Evolutionary conservation across 768 basidiomycete genomes (phyloP).

Genomic region (Phylloporus scabripes): DNA sequence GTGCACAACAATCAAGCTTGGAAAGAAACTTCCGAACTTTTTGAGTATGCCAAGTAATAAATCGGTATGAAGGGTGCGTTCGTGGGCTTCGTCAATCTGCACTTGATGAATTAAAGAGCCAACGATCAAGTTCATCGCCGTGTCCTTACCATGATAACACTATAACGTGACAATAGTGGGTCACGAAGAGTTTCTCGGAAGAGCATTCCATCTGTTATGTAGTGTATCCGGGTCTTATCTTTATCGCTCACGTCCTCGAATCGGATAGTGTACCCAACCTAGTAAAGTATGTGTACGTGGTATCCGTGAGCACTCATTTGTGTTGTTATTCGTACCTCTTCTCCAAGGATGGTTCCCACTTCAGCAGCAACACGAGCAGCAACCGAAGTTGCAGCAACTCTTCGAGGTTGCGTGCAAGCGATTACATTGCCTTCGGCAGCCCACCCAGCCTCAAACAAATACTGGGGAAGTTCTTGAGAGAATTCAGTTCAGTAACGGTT

Average conservation of each 20-base stretch:
- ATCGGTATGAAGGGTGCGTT: slow-evolving; percentile 94
- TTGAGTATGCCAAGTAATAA: slow-evolving; percentile 86
- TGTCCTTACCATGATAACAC: slow-evolving; percentile 82
- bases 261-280: slow-evolving; percentile 97
- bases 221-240: slow-evolving; percentile 81
- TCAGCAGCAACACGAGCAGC: slow-evolving; percentile 90
- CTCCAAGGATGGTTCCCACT: slow-evolving; percentile 81
- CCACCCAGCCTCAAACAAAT: slow-evolving; percentile 92
- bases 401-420: slow-evolving; percentile 88
- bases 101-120: neutral
- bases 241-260: slow-evolving; percentile 92
- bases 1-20: slow-evolving; percentile 1
- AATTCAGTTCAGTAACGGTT: slow-evolving; percentile 1
- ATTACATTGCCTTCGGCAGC: slow-evolving; percentile 75
- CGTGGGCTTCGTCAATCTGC: slow-evolving; percentile 97
- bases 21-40: slow-evolving; percentile 51
- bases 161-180: slow-evolving; percentile 86
- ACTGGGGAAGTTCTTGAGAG: slow-evolving; percentile 85
- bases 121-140: neutral
- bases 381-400: slow-evolving; percentile 94
- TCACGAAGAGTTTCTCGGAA: slow-evolving; percentile 92
- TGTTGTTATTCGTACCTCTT: slow-evolving; percentile 53
- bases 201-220: slow-evolving; percentile 98
- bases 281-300: slow-evolving; percentile 5
- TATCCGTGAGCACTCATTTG: neutral